Evolutionary conservation across 2,329 filamentous ascomycete species (phyloP).

Genomic region (Colletotrichum costaricense): DNA sequence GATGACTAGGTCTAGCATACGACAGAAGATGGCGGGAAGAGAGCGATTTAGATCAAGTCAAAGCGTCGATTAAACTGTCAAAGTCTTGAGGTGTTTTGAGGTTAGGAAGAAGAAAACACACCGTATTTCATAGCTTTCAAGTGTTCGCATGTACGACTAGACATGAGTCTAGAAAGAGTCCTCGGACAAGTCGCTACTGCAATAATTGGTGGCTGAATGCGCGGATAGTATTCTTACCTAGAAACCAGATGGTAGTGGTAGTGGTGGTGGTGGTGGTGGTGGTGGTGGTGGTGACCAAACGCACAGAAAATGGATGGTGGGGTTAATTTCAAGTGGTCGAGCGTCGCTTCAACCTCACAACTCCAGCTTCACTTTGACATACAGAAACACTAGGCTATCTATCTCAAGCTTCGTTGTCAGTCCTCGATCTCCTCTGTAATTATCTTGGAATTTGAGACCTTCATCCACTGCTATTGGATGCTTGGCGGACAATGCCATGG

Average conservation of each 20-base stretch:
- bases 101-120: not conserved
- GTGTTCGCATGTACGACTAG: not conserved
- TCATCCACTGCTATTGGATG: not conserved
- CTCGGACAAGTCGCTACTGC: not conserved
- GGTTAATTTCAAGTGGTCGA: not conserved
- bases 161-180: not conserved
- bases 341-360: constrained; percentile 2
- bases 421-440: not conserved
- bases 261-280: not conserved
- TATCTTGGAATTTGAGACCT: not conserved
- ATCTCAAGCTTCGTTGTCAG: not conserved
- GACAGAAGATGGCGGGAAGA: not conserved
- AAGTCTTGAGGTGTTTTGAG: not conserved
- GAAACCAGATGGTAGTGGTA: not conserved
- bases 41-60: not conserved
- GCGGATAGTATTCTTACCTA: not conserved
- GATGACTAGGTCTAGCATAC: not conserved
- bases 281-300: not conserved
- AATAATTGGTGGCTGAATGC: not conserved
- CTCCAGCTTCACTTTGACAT: not conserved
- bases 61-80: not conserved
- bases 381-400: not conserved
- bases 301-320: not conserved
- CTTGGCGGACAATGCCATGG: not conserved
- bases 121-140: not conserved